Base-by-base conservation (phyloP, 257 asterid genomes). In the Solanum ossicruentum region DNA sequence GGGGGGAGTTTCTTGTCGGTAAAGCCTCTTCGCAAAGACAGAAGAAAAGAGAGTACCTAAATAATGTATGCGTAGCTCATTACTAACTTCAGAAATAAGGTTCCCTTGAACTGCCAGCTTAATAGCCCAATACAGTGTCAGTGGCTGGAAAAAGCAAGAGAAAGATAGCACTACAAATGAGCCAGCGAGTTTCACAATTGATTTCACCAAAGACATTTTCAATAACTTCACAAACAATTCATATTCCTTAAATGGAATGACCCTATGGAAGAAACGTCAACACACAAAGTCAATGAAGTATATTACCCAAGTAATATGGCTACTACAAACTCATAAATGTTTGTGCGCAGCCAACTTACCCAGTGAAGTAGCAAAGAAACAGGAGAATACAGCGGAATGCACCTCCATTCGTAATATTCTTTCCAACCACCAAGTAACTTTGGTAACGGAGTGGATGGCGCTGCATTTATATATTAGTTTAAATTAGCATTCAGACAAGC, bases 281-380 rank as follows among this genome's bases (percentile, higher is more conserved):
- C 13, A 41, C 16, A 65, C 23, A 80, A 28, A 7, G 23, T 52
- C 73, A 65, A 83, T 52, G 67, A 55, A 63, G 52, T 52, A 63
- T 65, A 60, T 17, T 49, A 7, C 23, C 77, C 1, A 45, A 18
- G 28, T n/a, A 77, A 78, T 75, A 71, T 41, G 65, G 52, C 61
- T 8, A 15, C 26, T 41, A 78, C 28, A 52, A 28, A 78, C 47
- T 28, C 17, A 26, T 6, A 8, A 32, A 51, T 26, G n/a, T 78
- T 26, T 52, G 65, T 52, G 9, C 15, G 70, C 66, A 80, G 70
- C 80, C 45, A 81, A 65, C 94, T 79, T 95, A 95, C 97, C 99
- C 97, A 97, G 69, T 97, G 99, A 91, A 97, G 97, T 90, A 97
- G 95, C 86, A 95, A 87, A 86, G 98, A 95, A 85, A 89, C 94